A percentile compares a stretch with the other conserved stretches of the same genome.
phyloP scores from a whole-genome alignment of 106 monocot species.

The Dioscorea zingiberensis region DNA sequence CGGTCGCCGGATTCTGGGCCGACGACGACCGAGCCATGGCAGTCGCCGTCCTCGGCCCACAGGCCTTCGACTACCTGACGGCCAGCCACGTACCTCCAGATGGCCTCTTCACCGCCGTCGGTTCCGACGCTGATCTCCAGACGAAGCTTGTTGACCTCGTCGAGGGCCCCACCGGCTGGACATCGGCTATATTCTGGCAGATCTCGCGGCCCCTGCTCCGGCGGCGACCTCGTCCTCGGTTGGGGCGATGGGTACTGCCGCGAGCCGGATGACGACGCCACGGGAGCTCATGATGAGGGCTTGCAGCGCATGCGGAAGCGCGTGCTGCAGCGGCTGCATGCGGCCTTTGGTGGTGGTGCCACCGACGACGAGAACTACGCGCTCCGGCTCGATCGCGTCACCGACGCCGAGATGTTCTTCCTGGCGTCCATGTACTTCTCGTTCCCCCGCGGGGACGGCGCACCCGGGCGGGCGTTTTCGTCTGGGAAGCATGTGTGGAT shows the following conservation, averaged over 20 bases:
- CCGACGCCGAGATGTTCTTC: slow-evolving; percentile 78
- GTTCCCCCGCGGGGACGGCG: slow-evolving; percentile 57
- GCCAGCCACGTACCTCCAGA: slow-evolving; percentile 30
- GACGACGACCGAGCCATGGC: slow-evolving; percentile 54
- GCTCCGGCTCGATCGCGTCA: slow-evolving; percentile 59
- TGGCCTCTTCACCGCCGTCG: slow-evolving; percentile 21
- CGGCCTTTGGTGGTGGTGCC: slow-evolving; percentile 16
- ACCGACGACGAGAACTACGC: slow-evolving; percentile 53
- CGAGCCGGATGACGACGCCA: slow-evolving; percentile 21
- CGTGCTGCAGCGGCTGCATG: slow-evolving; percentile 60
- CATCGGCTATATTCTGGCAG: slow-evolving; percentile 88
- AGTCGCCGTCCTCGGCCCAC: slow-evolving; percentile 36
- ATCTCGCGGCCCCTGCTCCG: slow-evolving; percentile 42
- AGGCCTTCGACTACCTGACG: slow-evolving; percentile 53
- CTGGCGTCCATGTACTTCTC: slow-evolving; percentile 88
- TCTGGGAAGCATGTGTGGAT: slow-evolving; percentile 64
- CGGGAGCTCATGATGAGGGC: slow-evolving; percentile 2
- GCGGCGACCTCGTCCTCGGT: slow-evolving; percentile 44
- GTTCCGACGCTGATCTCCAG: slow-evolving; percentile 41
- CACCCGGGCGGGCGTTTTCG: slow-evolving; percentile 47
- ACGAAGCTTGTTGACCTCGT: slow-evolving; percentile 54
- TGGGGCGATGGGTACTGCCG: slow-evolving; percentile 82
- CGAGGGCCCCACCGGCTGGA: slow-evolving; percentile 35
- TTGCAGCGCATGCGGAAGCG: slow-evolving; percentile 49
- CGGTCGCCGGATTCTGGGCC: slow-evolving; percentile 31